Conservation (phyloP, 108 stramenopile genomes). For the Conticribra weissflogii region DNA sequence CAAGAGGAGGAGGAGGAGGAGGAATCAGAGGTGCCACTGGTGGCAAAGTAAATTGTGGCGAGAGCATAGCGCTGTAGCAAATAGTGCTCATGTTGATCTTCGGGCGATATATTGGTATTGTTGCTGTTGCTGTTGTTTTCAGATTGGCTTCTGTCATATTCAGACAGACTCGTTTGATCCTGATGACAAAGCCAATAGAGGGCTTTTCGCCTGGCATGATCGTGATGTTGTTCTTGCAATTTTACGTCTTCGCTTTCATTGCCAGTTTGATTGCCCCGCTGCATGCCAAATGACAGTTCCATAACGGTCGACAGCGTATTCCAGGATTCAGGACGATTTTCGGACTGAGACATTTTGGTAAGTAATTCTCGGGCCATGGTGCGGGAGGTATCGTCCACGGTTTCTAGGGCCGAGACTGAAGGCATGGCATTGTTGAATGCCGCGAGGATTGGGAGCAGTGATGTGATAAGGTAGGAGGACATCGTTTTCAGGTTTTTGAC, state of each 20-base stretch:
- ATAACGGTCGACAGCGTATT: background rate
- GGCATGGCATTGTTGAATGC: no score
- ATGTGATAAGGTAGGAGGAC: no score
- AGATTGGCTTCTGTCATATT: conserved; percentile 1
- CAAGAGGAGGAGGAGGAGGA: no score
- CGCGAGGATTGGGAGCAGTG: no score
- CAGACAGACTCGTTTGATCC: conserved; percentile 1
- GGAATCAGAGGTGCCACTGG: conserved; percentile 36
- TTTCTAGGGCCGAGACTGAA: no score
- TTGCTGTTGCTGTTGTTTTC: background rate
- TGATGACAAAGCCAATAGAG: conserved; percentile 24
- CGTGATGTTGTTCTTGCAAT: background rate
- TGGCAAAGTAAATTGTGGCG: conserved; percentile 54
- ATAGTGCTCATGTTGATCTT: conserved; percentile 20
- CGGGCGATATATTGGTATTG: background rate
- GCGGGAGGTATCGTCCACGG: background rate
- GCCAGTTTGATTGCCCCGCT: background rate
- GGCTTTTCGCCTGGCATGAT: conserved; percentile 10
- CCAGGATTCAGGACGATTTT: background rate
- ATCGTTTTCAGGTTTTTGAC: no score
- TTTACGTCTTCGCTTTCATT: background rate
- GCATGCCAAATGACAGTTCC: background rate
- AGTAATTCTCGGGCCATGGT: background rate
- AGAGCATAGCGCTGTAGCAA: conserved; percentile 55
- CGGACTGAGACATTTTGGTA: background rate